phyloP scores from a whole-genome alignment of 2,329 filamentous ascomycete species.

The Botrytis sinoallii region DNA sequence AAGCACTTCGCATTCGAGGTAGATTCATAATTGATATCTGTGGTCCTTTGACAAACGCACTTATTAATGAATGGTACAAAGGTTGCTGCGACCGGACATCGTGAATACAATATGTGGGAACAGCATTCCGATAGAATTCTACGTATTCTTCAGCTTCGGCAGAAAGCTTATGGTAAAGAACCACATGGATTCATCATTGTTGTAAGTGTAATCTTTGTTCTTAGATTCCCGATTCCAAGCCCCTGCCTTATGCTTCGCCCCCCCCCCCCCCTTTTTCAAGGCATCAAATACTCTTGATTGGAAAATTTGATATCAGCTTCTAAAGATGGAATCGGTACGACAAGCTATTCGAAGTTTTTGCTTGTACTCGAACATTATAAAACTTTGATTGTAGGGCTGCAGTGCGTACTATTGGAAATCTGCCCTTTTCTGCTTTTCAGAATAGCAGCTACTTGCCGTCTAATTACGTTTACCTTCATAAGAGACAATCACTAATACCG shows the following conservation, averaged over 20 bases:
- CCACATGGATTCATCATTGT: conserved; percentile 51
- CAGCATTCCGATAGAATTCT: conserved; percentile 52
- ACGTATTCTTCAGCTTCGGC: conserved; percentile 48
- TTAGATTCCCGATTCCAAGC: neutral
- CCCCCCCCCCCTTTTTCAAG: too few relatives aligned
- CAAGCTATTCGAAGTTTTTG: neutral
- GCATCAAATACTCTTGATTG: neutral
- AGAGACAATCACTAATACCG: neutral
- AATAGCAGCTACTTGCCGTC: neutral
- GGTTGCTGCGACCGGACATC: conserved; percentile 44
- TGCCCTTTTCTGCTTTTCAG: neutral
- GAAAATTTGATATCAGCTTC: neutral
- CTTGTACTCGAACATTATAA: neutral
- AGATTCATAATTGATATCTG: neutral
- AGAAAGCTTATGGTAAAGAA: conserved; percentile 44
- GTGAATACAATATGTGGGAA: conserved; percentile 50
- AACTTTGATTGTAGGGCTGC: neutral
- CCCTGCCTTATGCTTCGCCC: neutral
- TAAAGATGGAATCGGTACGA: neutral
- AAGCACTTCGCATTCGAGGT: neutral
- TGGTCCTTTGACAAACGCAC: conserved; percentile 21
- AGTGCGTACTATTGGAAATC: neutral
- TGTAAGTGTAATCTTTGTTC: neutral
- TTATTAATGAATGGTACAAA: conserved; percentile 32
- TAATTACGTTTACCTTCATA: neutral